Evolutionary conservation across 306 rosid species (phyloP).

Genomic region (Fragaria nilgerrensis): DNA sequence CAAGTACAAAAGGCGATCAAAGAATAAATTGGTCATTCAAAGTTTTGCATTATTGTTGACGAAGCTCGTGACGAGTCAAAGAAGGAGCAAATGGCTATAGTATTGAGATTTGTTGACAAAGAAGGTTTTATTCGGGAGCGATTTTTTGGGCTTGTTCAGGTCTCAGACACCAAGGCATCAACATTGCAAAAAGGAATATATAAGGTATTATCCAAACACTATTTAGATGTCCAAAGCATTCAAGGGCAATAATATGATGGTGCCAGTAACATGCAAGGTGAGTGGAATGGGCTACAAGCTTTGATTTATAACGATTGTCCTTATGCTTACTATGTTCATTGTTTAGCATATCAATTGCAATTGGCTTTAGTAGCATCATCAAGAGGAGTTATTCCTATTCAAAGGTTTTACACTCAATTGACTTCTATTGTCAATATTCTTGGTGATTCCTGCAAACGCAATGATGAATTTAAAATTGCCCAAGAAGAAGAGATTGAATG

Average conservation of each 20-base stretch:
- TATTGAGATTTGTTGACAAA: not conserved
- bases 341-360: not conserved
- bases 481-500: not conserved
- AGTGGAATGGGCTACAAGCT: constrained; percentile 11
- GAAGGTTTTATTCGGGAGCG: too few species aligned
- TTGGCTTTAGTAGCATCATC: not conserved
- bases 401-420: not conserved
- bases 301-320: not conserved
- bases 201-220: not conserved
- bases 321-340: not conserved
- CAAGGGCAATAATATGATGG: not conserved
- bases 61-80: not conserved
- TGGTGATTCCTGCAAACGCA: not conserved
- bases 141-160: constrained; percentile 2
- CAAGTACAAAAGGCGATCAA: not conserved
- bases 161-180: not conserved
- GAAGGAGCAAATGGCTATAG: not conserved
- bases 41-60: too few species aligned
- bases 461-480: not conserved
- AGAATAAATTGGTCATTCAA: too few species aligned
- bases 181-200: not conserved
- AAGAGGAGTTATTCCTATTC: not conserved
- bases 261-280: constrained; percentile 3
- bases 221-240: not conserved
- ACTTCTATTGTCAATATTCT: not conserved